A percentile compares a stretch with the other conserved stretches of the same genome.
These are phyloP conservation scores for Wallacemonas sp. DNA, from an alignment of 208 protist genomes.

Conservation along the genomic window DNA sequence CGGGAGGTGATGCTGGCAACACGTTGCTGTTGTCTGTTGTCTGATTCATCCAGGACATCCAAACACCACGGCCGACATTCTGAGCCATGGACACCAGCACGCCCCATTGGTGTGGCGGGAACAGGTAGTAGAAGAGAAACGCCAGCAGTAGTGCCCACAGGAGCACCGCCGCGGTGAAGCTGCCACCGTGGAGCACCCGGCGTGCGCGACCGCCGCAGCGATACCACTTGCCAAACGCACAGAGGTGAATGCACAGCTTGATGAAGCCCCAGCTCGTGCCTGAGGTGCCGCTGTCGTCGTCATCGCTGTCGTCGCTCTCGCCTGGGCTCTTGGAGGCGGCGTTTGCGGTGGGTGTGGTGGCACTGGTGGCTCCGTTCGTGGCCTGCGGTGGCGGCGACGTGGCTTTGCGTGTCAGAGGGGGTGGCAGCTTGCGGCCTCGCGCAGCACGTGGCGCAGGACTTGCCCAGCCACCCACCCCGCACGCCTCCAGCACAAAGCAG, in stretches of 20 bases:
- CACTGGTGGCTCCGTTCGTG: background rate
- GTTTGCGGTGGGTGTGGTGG: background rate
- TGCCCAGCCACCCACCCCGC: conserved; percentile 35
- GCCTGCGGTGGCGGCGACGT: background rate
- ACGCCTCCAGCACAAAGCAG: conserved; percentile 64
- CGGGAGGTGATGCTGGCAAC: background rate
- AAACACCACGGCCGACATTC: background rate
- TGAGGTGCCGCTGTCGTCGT: conserved; percentile 92
- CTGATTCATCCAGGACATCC: background rate
- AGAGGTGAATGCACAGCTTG: conserved; percentile 98
- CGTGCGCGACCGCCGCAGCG: conserved; percentile 33
- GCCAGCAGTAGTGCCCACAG: conserved; percentile 35
- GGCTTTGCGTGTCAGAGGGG: background rate
- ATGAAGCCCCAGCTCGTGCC: conserved; percentile 85
- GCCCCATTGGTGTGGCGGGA: conserved; percentile 56
- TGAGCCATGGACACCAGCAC: conserved; percentile 69
- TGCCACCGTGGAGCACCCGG: conserved; percentile 53
- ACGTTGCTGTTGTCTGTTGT: background rate
- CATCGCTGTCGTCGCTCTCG: conserved; percentile 94
- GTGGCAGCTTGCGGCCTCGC: background rate
- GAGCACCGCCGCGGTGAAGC: conserved; percentile 31
- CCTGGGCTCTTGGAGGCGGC: conserved; percentile 45
- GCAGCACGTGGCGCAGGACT: conserved; percentile 8
- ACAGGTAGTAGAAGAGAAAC: conserved; percentile 94
- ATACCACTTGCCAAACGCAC: conserved; percentile 88